Percentiles rank a stretch among this genome's conserved stretches.
phyloP scores from a whole-genome alignment of 495 filamentous ascomycete genomes.

The Amphirosellinia nigrospora region DNA sequence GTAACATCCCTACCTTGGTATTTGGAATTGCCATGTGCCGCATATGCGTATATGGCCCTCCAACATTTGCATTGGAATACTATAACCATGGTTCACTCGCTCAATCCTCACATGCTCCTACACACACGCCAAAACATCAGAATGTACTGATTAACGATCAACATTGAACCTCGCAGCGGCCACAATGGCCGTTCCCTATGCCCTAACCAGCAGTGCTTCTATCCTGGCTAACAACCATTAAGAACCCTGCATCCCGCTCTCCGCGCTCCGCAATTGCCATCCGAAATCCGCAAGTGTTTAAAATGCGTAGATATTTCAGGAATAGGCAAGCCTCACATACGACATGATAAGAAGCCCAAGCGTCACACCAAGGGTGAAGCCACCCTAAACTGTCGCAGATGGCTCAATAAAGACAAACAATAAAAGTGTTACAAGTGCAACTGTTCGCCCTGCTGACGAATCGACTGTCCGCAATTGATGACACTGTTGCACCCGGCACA shows the following conservation, averaged over 20 bases:
- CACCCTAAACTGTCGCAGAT: slow-evolving; percentile 7
- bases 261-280: neutral
- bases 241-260: slow-evolving; percentile 5
- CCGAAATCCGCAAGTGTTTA: neutral
- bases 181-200: slow-evolving; percentile 4
- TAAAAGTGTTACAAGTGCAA: slow-evolving; percentile 8
- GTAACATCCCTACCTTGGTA: slow-evolving; percentile 9
- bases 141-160: neutral
- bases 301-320: neutral
- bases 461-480: neutral
- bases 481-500: neutral
- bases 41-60: neutral
- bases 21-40: slow-evolving; percentile 26
- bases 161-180: neutral
- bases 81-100: neutral
- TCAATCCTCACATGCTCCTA: slow-evolving; percentile 3
- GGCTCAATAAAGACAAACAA: neutral
- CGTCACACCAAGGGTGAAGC: slow-evolving; percentile 2
- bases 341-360: neutral
- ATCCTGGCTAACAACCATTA: neutral
- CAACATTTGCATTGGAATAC: neutral
- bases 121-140: slow-evolving; percentile 5
- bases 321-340: neutral
- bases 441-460: slow-evolving; percentile 6
- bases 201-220: neutral